Conservation (phyloP, 2,329 filamentous ascomycete species). For the Blumeria hordei region DNA sequence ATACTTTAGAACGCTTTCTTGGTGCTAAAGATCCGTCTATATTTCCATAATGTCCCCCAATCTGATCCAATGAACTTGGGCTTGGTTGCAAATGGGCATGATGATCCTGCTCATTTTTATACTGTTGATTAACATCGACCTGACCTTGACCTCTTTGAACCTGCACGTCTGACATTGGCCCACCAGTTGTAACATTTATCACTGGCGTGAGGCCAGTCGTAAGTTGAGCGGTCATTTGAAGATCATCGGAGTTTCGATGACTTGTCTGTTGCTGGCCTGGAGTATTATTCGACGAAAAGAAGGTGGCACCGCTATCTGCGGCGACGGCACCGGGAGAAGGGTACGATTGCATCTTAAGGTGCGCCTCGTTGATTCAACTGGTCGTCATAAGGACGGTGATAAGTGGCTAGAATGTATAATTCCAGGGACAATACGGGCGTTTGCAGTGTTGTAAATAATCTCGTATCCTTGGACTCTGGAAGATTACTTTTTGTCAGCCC, state of each 20-base stretch:
- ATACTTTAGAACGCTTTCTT: slow-evolving; percentile 64
- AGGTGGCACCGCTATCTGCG: slow-evolving; percentile 10
- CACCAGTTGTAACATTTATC: slow-evolving; percentile 17
- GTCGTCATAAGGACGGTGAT: too few species aligned
- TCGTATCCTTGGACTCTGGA: too few species aligned
- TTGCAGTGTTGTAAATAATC: too few species aligned
- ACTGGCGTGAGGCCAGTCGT: slow-evolving; percentile 21
- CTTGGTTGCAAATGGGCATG: slow-evolving; percentile 6
- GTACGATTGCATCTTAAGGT: slow-evolving; percentile 7
- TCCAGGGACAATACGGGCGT: too few species aligned
- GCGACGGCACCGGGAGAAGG: slow-evolving; percentile 12
- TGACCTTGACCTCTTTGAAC: slow-evolving; percentile 12
- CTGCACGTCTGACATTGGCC: slow-evolving; percentile 16
- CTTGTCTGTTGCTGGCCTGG: slow-evolving; percentile 10
- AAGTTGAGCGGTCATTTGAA: slow-evolving; percentile 21
- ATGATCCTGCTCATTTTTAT: slow-evolving; percentile 13
- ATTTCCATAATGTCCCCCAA: slow-evolving; percentile 23
- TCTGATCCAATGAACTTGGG: slow-evolving; percentile 11
- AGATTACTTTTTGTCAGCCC: too few species aligned
- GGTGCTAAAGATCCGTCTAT: slow-evolving; percentile 24
- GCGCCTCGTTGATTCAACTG: too few species aligned
- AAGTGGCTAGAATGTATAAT: too few species aligned
- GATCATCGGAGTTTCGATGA: slow-evolving; percentile 18
- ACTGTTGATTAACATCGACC: slow-evolving; percentile 17
- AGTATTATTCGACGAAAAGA: slow-evolving; percentile 11